Evolutionary conservation across 140 eudicot genomes (phyloP), one percentile per base, ranked within the genome.

Genomic region (Cichorium intybus): DNA sequence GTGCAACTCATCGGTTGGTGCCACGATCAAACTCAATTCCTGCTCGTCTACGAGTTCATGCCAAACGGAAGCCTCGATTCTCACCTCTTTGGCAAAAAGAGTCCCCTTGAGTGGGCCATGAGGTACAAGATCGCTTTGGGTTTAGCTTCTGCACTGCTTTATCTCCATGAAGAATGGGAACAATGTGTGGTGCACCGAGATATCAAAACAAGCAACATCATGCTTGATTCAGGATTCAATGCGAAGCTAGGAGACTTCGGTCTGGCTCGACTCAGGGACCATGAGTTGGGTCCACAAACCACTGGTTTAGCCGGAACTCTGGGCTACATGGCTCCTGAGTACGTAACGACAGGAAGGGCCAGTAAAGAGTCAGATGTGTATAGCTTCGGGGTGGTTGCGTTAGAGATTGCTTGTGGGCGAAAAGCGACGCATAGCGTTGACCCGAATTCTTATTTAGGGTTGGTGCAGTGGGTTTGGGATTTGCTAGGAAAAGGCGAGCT

Each of bases 181-280:
- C 91, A 84, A 60, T 81, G 84, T 59, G 87, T 84, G 29, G 71
- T 84, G 17, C 92, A 84, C 28, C 76, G 92, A 45, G 92, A 85
- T 62, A 81, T 85, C 16, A 85, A 85, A 62, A 75, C 87, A 7
- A 85, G 87, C 80, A 85, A 81, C 43, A 72, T 85, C 5, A 85
- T 85, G 92, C 83, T 85, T 26, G 92, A 85, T 65, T 75, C 83
- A 2, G 78, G 72, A 24, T 84, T 81, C 60, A 81, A 85, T 41
- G 87, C 64, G 56, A 85, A 78, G 78, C 80, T 85, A 4, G 87
- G 92, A 6, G 92, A 85, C 65, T 85, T 85, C 22, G 87, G 92
- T 7, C 47, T 85, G 43, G 92, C 92, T 45, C 69, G 85, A 8
- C 73, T 85, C 0, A 69, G 72, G 76, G 92, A 81, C 63, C 92